Evolutionary conservation across 805 yeast genomes (phyloP), one percentile per base, ranked within the genome.

Genomic region (Wickerhamiella spandovensis): DNA sequence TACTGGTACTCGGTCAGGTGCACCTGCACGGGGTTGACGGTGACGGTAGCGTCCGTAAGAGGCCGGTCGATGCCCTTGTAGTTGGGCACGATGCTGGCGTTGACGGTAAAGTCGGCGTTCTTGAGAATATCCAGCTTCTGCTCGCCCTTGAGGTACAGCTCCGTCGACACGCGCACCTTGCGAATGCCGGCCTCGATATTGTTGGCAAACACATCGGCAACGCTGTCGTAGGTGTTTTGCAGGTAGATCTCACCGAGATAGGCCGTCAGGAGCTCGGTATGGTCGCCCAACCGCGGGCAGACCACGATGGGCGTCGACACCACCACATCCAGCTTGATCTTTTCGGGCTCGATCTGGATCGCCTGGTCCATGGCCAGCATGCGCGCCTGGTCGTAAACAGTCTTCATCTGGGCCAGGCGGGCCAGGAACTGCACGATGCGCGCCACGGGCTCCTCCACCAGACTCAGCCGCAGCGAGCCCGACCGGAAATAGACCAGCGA

Each of bases 291-390:
- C 48, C 73, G 73, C 0, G 97, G 95, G 59, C 88, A 87, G 1
- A 82, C 78, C 37, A 92, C 70, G 9, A 82, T 82, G 0, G 98
- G 99, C 1, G 97, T 86, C 48, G 77, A 74, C 15, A 92, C 72
- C 17, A 77, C 65, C 32, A 94, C 66, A 58, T 89, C 84, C 61
- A 89, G 75, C 55, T 80, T 79, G 66, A 88, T 79, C 55, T 72
- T 75, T 45, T 69, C 74, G 0, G 84, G 77, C 43, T 75, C 75
- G 43, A 81, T 71, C 54, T 78, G 79, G 43, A 71, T 78, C 0
- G 92, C 92, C 63, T 85, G 95, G 56, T 82, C 77, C 56, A 87
- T 76, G 0, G 97, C 95, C 10, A 88, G 85, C 59, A 82, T 86
- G 51, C 97, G 75, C 0, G 97, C 95, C 20, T 76, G 70, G 60